A percentile compares a stretch with the other conserved stretches of the same genome.
Conservation (phyloP, 345 rosid species). For the Mangifera indica region DNA sequence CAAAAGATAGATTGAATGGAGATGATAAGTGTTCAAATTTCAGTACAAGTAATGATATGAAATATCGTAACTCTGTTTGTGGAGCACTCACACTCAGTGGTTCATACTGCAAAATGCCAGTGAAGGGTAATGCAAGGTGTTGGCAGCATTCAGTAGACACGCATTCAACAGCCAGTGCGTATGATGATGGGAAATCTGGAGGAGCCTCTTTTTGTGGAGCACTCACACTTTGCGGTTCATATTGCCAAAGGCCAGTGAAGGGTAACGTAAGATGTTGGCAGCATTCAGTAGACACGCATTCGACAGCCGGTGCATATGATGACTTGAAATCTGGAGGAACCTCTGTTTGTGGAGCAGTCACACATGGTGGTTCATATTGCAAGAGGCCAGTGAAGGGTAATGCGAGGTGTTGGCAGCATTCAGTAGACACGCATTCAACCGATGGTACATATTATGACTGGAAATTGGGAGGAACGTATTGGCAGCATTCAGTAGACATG, state of each 20-base stretch:
- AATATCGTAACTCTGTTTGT: background rate
- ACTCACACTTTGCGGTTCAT: no score
- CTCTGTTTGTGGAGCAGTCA: constrained; percentile 8
- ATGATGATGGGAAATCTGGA: no score
- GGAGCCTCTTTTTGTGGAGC: no score
- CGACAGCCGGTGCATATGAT: no score
- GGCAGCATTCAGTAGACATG: background rate
- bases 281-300: no score
- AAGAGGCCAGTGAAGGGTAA: constrained; percentile 7
- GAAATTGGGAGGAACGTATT: no score
- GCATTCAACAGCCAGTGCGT: no score
- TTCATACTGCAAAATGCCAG: constrained; percentile 6
- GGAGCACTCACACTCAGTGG: background rate
- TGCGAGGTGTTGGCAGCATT: constrained; percentile 16
- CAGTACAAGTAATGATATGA: background rate
- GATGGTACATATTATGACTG: no score
- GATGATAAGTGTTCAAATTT: background rate
- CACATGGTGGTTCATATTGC: constrained; percentile 5
- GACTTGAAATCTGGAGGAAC: no score
- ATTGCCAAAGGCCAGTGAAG: no score
- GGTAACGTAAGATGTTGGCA: no score
- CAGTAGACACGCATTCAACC: no score
- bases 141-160: constrained; percentile 11
- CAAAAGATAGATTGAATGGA: background rate
- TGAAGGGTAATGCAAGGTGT: constrained; percentile 11